Evolutionary conservation across 2,329 filamentous ascomycete genomes (phyloP), one percentile per base, ranked within the genome.

Genomic region (Blumeriella jaapii): DNA sequence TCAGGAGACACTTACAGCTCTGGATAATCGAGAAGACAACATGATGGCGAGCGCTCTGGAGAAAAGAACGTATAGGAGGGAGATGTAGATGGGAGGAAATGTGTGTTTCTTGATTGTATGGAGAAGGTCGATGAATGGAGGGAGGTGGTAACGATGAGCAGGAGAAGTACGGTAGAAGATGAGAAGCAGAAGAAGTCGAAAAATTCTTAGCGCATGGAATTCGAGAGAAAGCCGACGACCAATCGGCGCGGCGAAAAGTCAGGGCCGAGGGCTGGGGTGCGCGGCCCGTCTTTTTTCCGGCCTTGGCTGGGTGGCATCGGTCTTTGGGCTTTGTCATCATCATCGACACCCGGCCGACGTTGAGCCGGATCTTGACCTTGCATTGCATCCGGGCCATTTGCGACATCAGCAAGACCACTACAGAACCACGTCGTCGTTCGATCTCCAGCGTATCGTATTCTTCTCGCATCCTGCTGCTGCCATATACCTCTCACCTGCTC

Each of bases 11-110:
- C 79, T 68, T 75, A 85, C 80, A 73, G 77, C 78, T 71, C 78
- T 74, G 55, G 74, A 71, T 54, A 84, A 65, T 61, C 76, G 75
- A 55, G 78, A 73, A 58, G 78, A 68, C 64, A 84, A 61, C 80
- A 85, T 83, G 59, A 63, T 78, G 65, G 56, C 48, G 28, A 35
- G 40, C 39, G 40, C 35, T 39, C 43, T 34, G 45, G n/a, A n/a
- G n/a, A n/a, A n/a, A n/a, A n/a, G n/a, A n/a, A n/a, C n/a, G n/a
- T n/a, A 24, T 8, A 8, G 22, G 22, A 24, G 4, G 12, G 4
- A 8, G 22, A 4, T 38, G 36, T 5, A 29, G 29, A 37, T 29
- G 29, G 11, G 13, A 18, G 12, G n/a, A 25, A 15, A 11, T n/a
- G 17, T 9, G 13, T 31, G 31, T 3, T 4, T 10, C 4, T 25